Conservation (phyloP, 129 eudicot genomes). For the Pulicaria dysenterica region DNA sequence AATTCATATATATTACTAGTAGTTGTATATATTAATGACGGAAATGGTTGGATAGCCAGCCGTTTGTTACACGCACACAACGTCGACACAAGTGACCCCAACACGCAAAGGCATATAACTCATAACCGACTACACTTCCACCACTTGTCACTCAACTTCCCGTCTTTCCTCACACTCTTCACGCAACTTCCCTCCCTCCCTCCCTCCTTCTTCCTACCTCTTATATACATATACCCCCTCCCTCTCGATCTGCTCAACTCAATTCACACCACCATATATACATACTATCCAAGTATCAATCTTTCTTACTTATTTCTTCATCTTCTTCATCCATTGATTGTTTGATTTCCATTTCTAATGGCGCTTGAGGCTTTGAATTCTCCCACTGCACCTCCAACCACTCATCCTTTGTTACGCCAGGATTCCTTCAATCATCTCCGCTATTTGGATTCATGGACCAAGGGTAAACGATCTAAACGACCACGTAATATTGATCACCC, state of each 20-base stretch:
- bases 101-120: constrained; percentile 33
- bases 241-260: background rate
- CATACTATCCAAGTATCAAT: too few relatives aligned
- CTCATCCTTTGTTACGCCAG: constrained; percentile 23
- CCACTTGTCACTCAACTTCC: constrained; percentile 39
- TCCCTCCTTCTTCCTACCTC: background rate
- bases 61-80: constrained; percentile 35
- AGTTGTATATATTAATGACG: too few relatives aligned
- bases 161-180: constrained; percentile 23
- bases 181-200: constrained; percentile 20
- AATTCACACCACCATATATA: too few relatives aligned
- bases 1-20: too few relatives aligned
- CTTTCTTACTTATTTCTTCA: too few relatives aligned
- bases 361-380: constrained; percentile 36
- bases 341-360: constrained; percentile 21
- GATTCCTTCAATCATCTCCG: constrained; percentile 24
- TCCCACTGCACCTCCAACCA: constrained; percentile 7
- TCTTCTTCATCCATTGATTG: background rate
- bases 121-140: constrained; percentile 36
- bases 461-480: constrained; percentile 46
- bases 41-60: constrained; percentile 8
- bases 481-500: constrained; percentile 32
- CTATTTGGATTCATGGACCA: constrained; percentile 26
- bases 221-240: background rate
- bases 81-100: background rate